These are phyloP conservation scores for Nidula niveotomentosa DNA, from an alignment of 1,284 basidiomycete genomes.

Conservation along the genomic window DNA sequence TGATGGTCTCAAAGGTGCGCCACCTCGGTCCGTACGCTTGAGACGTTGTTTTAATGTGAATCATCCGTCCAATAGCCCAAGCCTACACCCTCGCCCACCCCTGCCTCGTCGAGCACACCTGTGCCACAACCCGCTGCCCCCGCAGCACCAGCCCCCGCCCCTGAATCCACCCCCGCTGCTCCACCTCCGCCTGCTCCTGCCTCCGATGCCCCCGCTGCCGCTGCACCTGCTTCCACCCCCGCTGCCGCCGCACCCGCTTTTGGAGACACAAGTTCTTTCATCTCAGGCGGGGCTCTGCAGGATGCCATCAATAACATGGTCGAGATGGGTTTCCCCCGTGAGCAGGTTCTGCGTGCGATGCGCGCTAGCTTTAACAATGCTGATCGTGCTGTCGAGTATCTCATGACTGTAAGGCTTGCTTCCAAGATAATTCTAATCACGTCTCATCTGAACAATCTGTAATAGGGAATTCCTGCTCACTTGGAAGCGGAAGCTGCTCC, in stretches of 20 bases:
- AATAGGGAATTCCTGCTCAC: conserved; percentile 81
- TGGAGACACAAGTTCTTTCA: conserved; percentile 55
- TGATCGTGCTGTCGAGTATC: conserved; percentile 96
- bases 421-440: no score
- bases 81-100: conserved; percentile 41
- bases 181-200: conserved; percentile 34
- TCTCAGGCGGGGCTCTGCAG: conserved; percentile 79
- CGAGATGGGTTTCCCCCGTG: conserved; percentile 94
- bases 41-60: no score
- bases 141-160: conserved; percentile 21
- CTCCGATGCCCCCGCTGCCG: conserved; percentile 27
- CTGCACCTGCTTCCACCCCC: conserved; percentile 32
- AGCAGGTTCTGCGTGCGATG: conserved; percentile 85
- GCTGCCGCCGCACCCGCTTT: conserved; percentile 34
- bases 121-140: conserved; percentile 21
- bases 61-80: conserved; percentile 46
- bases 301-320: conserved; percentile 80
- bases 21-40: no score
- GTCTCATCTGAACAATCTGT: no score
- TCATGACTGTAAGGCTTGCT: conserved; percentile 75
- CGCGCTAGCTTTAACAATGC: conserved; percentile 98
- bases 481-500: conserved; percentile 48
- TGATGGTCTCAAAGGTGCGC: conserved; percentile 95
- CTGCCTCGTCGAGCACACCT: conserved; percentile 27
- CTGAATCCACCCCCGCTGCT: conserved; percentile 24